These are phyloP conservation scores for Nakazawaea sp. DNA, from an alignment of 805 yeast genomes.

Conservation along the genomic window DNA sequence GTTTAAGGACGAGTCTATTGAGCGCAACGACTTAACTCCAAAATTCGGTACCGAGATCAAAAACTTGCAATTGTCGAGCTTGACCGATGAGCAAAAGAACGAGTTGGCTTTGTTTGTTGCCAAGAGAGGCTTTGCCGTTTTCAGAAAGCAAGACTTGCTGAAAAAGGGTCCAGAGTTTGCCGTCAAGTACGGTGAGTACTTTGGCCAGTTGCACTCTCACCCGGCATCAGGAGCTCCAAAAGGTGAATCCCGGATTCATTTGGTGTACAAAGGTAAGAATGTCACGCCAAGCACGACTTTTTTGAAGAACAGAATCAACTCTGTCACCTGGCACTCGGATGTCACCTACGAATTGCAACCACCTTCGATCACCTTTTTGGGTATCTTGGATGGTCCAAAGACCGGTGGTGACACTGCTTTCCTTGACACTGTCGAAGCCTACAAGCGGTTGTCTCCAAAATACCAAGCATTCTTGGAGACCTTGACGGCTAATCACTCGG, in stretches of 20 bases:
- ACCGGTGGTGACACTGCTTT: constrained; percentile 41
- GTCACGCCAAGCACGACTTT: constrained; percentile 23
- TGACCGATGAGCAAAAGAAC: constrained; percentile 34
- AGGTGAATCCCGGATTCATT: constrained; percentile 32
- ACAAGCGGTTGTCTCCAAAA: constrained; percentile 40
- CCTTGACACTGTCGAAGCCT: constrained; percentile 39
- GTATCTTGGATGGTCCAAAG: constrained; percentile 36
- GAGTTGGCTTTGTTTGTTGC: constrained; percentile 41
- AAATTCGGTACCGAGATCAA: constrained; percentile 35
- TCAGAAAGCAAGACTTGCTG: constrained; percentile 38
- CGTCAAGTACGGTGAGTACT: constrained; percentile 34
- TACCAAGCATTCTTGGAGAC: constrained; percentile 31
- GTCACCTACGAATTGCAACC: constrained; percentile 66
- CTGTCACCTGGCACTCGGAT: constrained; percentile 40
- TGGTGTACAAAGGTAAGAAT: constrained; percentile 32
- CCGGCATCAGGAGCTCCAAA: constrained; percentile 46
- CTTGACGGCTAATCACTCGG: constrained; percentile 42
- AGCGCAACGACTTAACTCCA: constrained; percentile 28
- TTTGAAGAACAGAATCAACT: constrained; percentile 25
- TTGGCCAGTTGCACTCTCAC: constrained; percentile 39
- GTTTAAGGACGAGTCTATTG: constrained; percentile 6
- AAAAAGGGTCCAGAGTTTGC: constrained; percentile 32
- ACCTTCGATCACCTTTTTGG: constrained; percentile 43
- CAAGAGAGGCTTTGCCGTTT: constrained; percentile 39
- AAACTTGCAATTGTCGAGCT: constrained; percentile 35